These are phyloP conservation scores for Edaphochlamys debaryana DNA, from an alignment of 139 green algal species.

Conservation along the genomic window DNA sequence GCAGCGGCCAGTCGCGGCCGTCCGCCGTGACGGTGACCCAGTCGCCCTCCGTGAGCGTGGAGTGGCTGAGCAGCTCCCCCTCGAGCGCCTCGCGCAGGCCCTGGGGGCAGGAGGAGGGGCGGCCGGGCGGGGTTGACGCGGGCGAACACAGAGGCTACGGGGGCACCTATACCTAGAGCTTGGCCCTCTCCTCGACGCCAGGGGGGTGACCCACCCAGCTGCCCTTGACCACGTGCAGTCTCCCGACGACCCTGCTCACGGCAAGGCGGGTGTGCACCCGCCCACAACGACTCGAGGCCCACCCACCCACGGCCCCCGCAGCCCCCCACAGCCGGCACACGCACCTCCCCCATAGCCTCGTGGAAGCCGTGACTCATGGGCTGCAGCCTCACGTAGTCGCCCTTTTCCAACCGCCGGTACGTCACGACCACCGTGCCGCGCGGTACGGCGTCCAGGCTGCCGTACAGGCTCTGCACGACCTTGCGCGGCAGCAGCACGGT, in stretches of 20 bases:
- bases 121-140: too few relatives aligned
- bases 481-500: constrained; percentile 71
- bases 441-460: constrained; percentile 19
- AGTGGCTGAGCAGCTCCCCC: constrained; percentile 63
- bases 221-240: too few relatives aligned
- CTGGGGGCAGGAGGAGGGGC: too few relatives aligned
- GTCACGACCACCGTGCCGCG: constrained; percentile 47
- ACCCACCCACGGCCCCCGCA: too few relatives aligned
- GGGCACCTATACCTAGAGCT: too few relatives aligned
- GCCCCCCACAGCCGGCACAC: too few relatives aligned
- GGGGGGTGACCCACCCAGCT: too few relatives aligned
- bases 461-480: constrained; percentile 74
- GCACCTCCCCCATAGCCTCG: constrained; percentile 43
- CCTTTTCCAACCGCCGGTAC: constrained; percentile 67
- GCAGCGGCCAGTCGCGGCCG: constrained; percentile 29
- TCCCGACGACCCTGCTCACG: too few relatives aligned
- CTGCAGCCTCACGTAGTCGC: constrained; percentile 63
- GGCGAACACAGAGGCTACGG: too few relatives aligned
- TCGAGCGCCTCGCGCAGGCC: constrained; percentile 73
- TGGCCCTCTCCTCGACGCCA: too few relatives aligned
- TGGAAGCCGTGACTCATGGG: constrained; percentile 73
- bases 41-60: constrained; percentile 79
- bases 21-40: constrained; percentile 66
- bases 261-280: too few relatives aligned
- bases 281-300: too few relatives aligned